Percentiles rank a stretch among this genome's conserved stretches.
phyloP scores from a whole-genome alignment of 1,284 basidiomycete species.

The Austroboletus niveus region DNA sequence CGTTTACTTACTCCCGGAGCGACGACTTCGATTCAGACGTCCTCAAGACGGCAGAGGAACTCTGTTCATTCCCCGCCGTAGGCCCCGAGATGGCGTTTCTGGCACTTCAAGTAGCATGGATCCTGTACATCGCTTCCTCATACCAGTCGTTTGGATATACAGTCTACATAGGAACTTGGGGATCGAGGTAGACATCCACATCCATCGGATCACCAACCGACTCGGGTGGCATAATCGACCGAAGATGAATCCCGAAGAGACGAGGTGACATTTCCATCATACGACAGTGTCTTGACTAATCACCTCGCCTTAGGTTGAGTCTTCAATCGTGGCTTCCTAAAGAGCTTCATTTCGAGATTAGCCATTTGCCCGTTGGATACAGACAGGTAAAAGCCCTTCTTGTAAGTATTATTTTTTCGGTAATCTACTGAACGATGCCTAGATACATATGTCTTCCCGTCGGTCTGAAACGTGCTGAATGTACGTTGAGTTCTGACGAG shows the following conservation, averaged over 20 bases:
- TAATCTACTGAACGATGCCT: no score
- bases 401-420: not conserved
- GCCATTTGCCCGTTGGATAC: constrained; percentile 88
- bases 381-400: constrained; percentile 72
- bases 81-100: constrained; percentile 94
- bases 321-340: constrained; percentile 89
- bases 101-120: constrained; percentile 82
- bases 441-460: no score
- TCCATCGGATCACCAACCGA: constrained; percentile 96
- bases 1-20: no score
- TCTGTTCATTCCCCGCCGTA: constrained; percentile 83
- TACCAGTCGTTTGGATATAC: not conserved
- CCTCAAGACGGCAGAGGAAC: constrained; percentile 80
- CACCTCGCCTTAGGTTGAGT: constrained; percentile 60
- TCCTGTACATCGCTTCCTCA: constrained; percentile 50
- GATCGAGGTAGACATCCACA: constrained; percentile 95
- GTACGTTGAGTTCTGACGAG: constrained; percentile 52
- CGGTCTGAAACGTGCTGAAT: constrained; percentile 80
- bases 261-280: constrained; percentile 49
- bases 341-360: constrained; percentile 79
- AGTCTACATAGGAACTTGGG: constrained; percentile 71
- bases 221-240: no score
- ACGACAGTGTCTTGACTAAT: not conserved
- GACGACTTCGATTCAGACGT: constrained; percentile 79
- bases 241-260: constrained; percentile 87